Evolutionary conservation across 106 monocot genomes (phyloP).

Genomic region (Chionographis japonica): DNA sequence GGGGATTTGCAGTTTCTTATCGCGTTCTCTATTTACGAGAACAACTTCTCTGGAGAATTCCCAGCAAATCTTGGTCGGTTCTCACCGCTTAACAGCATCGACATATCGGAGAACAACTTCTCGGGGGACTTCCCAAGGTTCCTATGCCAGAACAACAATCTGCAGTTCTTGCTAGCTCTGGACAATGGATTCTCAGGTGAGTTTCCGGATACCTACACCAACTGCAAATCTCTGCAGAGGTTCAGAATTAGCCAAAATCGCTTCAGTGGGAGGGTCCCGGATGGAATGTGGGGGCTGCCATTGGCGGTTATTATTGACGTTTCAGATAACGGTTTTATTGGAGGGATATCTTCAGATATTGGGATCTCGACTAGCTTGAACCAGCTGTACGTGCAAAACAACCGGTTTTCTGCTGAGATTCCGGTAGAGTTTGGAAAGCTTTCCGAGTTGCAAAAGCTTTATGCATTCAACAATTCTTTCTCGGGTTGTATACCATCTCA

Average conservation of each 20-base stretch:
- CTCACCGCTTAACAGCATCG: slow-evolving; percentile 60
- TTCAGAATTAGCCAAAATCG: slow-evolving; percentile 66
- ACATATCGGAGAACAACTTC: slow-evolving; percentile 85
- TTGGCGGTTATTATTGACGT: slow-evolving; percentile 57
- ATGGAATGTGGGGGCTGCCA: slow-evolving; percentile 76
- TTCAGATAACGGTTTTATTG: slow-evolving; percentile 54
- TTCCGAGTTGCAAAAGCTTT: slow-evolving; percentile 43
- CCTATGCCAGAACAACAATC: slow-evolving; percentile 54
- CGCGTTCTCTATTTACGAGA: slow-evolving; percentile 63
- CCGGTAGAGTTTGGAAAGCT: slow-evolving; percentile 54
- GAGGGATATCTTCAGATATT: slow-evolving; percentile 50
- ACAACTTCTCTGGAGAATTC: slow-evolving; percentile 64
- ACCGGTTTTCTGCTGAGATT: slow-evolving; percentile 54
- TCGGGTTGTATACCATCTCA: slow-evolving; percentile 53
- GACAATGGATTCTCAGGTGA: slow-evolving; percentile 75
- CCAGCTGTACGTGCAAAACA: slow-evolving; percentile 61
- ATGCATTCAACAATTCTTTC: slow-evolving; percentile 57
- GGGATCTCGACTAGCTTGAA: slow-evolving; percentile 41
- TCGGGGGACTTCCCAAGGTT: slow-evolving; percentile 63
- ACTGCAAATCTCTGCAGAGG: slow-evolving; percentile 56
- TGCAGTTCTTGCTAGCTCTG: slow-evolving; percentile 61
- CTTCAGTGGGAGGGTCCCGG: slow-evolving; percentile 46
- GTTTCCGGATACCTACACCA: slow-evolving; percentile 54
- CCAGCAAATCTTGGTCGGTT: slow-evolving; percentile 61
- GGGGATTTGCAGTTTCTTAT: slow-evolving; percentile 42